Conservation (phyloP, 345 rosid genomes). For the Linum usitatissimum region DNA sequence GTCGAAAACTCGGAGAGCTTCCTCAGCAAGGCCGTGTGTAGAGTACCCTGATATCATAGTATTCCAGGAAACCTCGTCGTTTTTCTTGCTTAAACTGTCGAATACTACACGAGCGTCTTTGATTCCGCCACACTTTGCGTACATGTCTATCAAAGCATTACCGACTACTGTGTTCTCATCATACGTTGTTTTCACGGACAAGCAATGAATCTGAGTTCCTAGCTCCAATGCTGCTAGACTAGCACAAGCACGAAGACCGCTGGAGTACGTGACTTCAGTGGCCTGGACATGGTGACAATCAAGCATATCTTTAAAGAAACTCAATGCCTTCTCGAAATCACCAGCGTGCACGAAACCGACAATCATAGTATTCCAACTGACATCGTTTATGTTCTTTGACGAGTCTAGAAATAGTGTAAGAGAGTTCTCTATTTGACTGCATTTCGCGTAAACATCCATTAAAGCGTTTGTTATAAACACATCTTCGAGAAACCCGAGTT, state of each 20-base stretch:
- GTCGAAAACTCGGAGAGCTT: slow-evolving; percentile 47
- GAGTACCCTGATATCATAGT: slow-evolving; percentile 77
- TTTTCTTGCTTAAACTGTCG: slow-evolving; percentile 28
- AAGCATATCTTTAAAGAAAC: slow-evolving; percentile 48
- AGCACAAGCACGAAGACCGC: slow-evolving; percentile 66
- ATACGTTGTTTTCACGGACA: slow-evolving; percentile 45
- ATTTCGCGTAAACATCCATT: slow-evolving; percentile 70
- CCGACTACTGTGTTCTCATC: slow-evolving; percentile 40
- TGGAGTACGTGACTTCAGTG: slow-evolving; percentile 78
- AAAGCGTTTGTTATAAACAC: slow-evolving; percentile 67
- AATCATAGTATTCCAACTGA: slow-evolving; percentile 78
- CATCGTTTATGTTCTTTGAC: slow-evolving; percentile 35
- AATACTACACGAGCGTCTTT: slow-evolving; percentile 47
- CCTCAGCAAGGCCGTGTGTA: slow-evolving; percentile 48
- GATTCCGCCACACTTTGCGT: slow-evolving; percentile 82
- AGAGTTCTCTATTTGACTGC: slow-evolving; percentile 56
- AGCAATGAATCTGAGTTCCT: slow-evolving; percentile 61
- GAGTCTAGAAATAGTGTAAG: slow-evolving; percentile 44
- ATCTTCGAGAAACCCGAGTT: slow-evolving; percentile 37
- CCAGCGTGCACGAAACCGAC: slow-evolving; percentile 56
- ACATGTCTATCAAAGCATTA: slow-evolving; percentile 85
- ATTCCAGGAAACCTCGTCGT: slow-evolving; percentile 66
- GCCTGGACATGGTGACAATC: slow-evolving; percentile 29
- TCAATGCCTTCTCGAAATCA: slow-evolving; percentile 47
- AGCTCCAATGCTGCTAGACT: slow-evolving; percentile 62